phyloP scores from a whole-genome alignment of 2,329 filamentous ascomycete genomes.

The Akanthomyces uredinophilus region DNA sequence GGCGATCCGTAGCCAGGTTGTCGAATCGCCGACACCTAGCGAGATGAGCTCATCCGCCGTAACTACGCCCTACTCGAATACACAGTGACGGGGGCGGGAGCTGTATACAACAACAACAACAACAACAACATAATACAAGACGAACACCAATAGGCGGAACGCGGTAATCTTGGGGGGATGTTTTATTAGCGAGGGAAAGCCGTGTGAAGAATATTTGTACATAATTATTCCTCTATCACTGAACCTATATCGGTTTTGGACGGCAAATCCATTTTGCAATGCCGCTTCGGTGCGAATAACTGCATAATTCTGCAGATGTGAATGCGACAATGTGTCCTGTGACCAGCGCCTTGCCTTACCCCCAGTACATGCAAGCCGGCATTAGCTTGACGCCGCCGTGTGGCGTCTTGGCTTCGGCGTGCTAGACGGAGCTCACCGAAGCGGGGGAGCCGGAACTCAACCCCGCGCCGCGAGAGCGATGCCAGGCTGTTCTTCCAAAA shows the following conservation, averaged over 20 bases:
- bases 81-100: background rate
- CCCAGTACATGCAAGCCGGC: background rate
- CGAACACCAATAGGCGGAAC: background rate
- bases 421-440: slow-evolving; percentile 6
- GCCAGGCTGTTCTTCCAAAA: too few relatives aligned
- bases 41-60: slow-evolving; percentile 37
- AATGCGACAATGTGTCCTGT: background rate
- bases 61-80: slow-evolving; percentile 33
- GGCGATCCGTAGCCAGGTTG: slow-evolving; percentile 59
- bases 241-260: background rate
- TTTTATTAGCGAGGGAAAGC: background rate
- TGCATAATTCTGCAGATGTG: background rate
- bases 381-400: background rate
- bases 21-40: slow-evolving; percentile 59
- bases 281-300: background rate
- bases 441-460: background rate
- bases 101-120: background rate
- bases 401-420: background rate
- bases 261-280: background rate
- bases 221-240: background rate
- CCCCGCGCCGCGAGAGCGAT: background rate
- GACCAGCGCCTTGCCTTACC: background rate
- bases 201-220: slow-evolving; percentile 3
- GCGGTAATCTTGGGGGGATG: background rate
- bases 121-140: background rate